Base-by-base conservation (phyloP, 2,329 filamentous ascomycete genomes). In the Penicillium griseofulvum region DNA sequence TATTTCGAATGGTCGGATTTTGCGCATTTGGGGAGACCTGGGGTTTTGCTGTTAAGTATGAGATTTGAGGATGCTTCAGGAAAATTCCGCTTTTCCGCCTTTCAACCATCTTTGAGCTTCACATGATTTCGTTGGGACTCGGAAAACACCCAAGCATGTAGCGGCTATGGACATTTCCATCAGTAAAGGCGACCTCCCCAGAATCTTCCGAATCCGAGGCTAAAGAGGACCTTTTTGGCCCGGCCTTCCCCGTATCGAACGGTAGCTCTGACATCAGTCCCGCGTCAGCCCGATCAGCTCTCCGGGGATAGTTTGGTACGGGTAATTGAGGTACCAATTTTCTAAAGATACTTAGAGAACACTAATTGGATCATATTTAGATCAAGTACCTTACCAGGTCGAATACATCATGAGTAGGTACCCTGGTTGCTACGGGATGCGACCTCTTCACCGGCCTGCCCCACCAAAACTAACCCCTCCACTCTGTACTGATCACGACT, bases 211-310 rank as follows among this genome's bases (percentile, higher is more conserved):
- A 58, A 48, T 62, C 62, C 63, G 63, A 65, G 63, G 62, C 56
- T 65, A 65, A 59, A 34, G 33, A 53, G 29, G 38, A 46, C 53
- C 49, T 52, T 42, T 43, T 45, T 38, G 31, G 56, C 54, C 63
- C 63, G 63, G 58, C 52, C 59, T 53, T 54, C 70, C 66, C 69
- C 69, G 70, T 62, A 61, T 48, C 55, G 49, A 63, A 63, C 61
- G 54, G 45, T 47, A 60, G 33, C 53, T 63, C 58, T 74, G 69
- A 73, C 69, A 73, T 74, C 71, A 74, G 68, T 73, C 69, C 72
- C 72, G 72, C 71, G 72, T 70, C 69, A 74, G 70, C 70, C 72
- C 71, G 71, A 71, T 61, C 51, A 52, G 53, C 56, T 68, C 63
- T 66, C 67, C 71, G 68, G 65, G 64, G 54, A 57, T 45, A 29